These are phyloP conservation scores for Phlegmacium glaucopus DNA, from an alignment of 768 basidiomycete species.

Conservation along the genomic window DNA sequence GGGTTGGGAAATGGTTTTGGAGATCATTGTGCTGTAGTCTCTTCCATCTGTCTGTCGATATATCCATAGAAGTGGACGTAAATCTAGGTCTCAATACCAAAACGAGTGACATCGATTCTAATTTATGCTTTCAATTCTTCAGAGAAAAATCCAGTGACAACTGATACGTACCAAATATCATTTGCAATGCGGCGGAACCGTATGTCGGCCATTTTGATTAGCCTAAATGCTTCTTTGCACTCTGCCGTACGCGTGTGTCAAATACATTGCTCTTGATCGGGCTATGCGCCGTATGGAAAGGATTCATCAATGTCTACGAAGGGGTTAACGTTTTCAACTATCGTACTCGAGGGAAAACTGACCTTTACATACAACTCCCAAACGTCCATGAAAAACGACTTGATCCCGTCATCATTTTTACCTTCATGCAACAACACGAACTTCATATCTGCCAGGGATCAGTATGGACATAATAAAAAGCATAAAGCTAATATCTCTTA, in stretches of 20 bases:
- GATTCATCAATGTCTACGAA: slow-evolving; percentile 78
- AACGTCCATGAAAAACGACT: slow-evolving; percentile 87
- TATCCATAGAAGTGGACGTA: no score
- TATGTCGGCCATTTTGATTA: background rate
- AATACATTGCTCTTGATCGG: slow-evolving; percentile 77
- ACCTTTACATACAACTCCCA: slow-evolving; percentile 99
- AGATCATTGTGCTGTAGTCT: no score
- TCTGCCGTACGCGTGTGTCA: slow-evolving; percentile 78
- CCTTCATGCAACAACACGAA: slow-evolving; percentile 91
- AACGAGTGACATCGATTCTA: no score
- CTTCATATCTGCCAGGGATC: slow-evolving; percentile 73
- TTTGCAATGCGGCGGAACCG: no score
- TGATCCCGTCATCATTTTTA: slow-evolving; percentile 97
- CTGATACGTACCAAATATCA: no score
- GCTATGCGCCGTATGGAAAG: slow-evolving; percentile 93
- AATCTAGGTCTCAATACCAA: no score
- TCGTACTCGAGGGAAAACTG: no score
- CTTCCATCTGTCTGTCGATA: no score
- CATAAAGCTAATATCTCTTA: slow-evolving; percentile 44
- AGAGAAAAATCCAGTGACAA: no score
- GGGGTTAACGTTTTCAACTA: background rate
- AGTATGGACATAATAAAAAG: slow-evolving; percentile 3
- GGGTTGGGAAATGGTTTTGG: no score
- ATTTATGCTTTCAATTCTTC: no score
- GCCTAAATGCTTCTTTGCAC: slow-evolving; percentile 81